Evolutionary conservation across 169 alveolate genomes (phyloP).

Genomic region (Amoebophrya sp.): DNA sequence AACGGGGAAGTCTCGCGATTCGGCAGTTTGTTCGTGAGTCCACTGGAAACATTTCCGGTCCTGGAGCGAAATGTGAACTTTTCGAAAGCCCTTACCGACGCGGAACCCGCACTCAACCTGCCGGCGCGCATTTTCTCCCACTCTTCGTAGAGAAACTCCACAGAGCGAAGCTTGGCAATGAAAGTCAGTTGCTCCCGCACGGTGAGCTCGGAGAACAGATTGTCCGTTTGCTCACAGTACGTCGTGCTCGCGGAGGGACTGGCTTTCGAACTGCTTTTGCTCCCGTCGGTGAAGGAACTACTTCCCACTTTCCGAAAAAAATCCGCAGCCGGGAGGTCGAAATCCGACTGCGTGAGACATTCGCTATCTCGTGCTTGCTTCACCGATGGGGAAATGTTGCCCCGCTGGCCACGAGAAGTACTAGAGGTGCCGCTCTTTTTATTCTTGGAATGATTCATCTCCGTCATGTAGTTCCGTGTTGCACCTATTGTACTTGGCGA

Average conservation of each 20-base stretch:
- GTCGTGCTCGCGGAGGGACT: background rate
- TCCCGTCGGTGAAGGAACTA: background rate
- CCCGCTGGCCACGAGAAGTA: background rate
- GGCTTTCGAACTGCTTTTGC: background rate
- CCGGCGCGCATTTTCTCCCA: too few species aligned
- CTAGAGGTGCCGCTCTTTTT: too few species aligned
- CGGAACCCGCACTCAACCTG: too few species aligned
- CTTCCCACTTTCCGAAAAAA: background rate
- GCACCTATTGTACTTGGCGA: too few species aligned
- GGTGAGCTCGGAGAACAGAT: background rate
- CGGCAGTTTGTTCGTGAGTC: too few species aligned
- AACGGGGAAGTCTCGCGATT: too few species aligned
- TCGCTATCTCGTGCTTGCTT: too few species aligned
- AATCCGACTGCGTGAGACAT: background rate
- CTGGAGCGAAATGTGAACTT: too few species aligned
- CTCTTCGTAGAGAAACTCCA: background rate
- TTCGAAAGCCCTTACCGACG: too few species aligned
- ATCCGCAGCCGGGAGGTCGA: background rate
- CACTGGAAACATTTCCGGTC: too few species aligned
- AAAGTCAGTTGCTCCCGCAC: background rate
- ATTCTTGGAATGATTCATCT: too few species aligned
- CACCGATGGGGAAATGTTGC: background rate
- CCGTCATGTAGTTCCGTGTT: too few species aligned
- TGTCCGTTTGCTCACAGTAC: background rate
- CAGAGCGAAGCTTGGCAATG: background rate